A percentile compares a stretch with the other conserved stretches of the same genome.
phyloP scores from a whole-genome alignment of 306 rosid species.

The Carpinus fangiana region DNA sequence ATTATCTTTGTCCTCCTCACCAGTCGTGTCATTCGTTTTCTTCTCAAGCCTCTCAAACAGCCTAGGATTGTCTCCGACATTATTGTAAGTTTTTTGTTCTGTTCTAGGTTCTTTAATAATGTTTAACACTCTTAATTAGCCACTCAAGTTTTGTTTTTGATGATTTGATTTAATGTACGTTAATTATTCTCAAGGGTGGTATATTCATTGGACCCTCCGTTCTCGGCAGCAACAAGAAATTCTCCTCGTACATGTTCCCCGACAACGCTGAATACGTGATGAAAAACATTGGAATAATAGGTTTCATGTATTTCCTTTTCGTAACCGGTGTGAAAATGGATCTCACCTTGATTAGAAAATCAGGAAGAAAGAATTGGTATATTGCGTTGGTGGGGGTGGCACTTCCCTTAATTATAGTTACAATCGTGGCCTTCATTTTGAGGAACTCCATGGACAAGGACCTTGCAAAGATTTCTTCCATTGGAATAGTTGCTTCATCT shows the following conservation, averaged over 20 bases:
- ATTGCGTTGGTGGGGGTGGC: conserved; percentile 37
- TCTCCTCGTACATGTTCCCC: conserved; percentile 11
- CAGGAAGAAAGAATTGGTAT: conserved; percentile 45
- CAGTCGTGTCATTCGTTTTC: conserved; percentile 40
- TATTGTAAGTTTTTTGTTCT: conserved; percentile 44
- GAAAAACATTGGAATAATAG: conserved; percentile 53
- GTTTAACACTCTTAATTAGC: no score
- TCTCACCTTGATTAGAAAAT: conserved; percentile 21
- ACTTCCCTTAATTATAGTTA: conserved; percentile 31
- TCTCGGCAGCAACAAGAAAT: conserved; percentile 47
- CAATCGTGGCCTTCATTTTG: conserved; percentile 30
- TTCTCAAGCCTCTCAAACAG: conserved; percentile 72
- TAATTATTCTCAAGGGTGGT: conserved; percentile 57
- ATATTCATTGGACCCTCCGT: conserved; percentile 74
- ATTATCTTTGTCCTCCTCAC: conserved; percentile 27
- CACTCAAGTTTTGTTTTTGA: neutral
- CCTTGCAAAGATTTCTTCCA: conserved; percentile 40
- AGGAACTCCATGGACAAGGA: conserved; percentile 57
- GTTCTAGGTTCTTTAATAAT: no score
- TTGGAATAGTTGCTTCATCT: conserved; percentile 45
- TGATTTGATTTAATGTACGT: neutral
- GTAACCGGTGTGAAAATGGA: conserved; percentile 72
- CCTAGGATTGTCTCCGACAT: conserved; percentile 66
- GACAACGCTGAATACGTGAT: conserved; percentile 35
- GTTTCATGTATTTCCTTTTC: conserved; percentile 66